Base-by-base conservation (phyloP, 202 grass and related monocot species). In the Setaria italica region DNA sequence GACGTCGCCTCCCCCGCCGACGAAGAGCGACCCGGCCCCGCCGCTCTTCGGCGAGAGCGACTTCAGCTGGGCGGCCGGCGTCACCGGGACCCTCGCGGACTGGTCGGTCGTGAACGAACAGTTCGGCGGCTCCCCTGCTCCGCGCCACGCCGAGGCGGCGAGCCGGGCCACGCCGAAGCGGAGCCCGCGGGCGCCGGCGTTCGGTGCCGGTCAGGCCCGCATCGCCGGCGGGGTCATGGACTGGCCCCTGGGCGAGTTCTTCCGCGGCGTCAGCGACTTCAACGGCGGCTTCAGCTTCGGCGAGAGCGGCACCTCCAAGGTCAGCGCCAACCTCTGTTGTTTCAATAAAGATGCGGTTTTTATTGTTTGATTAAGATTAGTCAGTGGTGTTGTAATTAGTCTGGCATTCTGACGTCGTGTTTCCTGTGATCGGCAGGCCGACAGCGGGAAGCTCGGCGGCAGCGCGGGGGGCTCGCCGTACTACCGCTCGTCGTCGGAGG, bases 191-290 rank as follows among this genome's bases (percentile, higher is more conserved):
- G 70, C 70, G 70, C 70, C 71, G 66, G 58, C 37, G 16, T 84
- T 87, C 81, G 66, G 81, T 2, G 67, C 66, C 46, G 62, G 69
- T 30, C 74, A 87, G 47, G 64, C 78, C 34, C 62, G 56, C 53
- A 45, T 90, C 17, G 53, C 80, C 32, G 93, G 88, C 20, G 85
- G 59, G 29, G 68, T 85, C 63, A 83, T 85, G 63, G 92, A 94
- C 17, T 97, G 94, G 94, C 84, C 92, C 4, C 82, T 94, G n/a
- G 94, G 91, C 50, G 92, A 97, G 63, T 89, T 91, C 72, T 97
- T 97, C 76, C 87, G 86, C 25, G 80, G 86, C 49, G 90, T 94
- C 64, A 67, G 62, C 46, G 90, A 92, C 19, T 94, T 92, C 33
- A 83, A 55, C 78, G 59, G 80, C 62, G 79, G 77, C 62, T 97